phyloP scores from a whole-genome alignment of 2,329 filamentous ascomycete genomes.

The Monosporascus sp. region DNA sequence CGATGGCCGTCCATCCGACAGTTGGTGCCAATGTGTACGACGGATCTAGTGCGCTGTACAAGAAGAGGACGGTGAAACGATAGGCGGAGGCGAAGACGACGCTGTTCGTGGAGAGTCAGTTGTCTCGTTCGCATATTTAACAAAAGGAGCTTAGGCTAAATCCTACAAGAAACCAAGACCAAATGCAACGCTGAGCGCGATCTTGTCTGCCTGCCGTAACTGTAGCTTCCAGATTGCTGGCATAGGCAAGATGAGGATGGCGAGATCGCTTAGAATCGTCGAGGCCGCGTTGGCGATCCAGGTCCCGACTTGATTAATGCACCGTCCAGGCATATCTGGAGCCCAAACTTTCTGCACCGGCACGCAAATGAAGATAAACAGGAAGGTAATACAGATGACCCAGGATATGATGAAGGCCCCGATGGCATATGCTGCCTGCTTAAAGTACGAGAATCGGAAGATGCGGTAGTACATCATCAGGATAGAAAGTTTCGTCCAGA shows the following conservation, averaged over 20 bases:
- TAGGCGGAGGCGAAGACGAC: slow-evolving; percentile 45
- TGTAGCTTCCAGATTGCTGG: slow-evolving; percentile 42
- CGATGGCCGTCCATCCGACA: slow-evolving; percentile 44
- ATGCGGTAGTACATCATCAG: slow-evolving; percentile 50
- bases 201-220: slow-evolving; percentile 35
- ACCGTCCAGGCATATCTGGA: slow-evolving; percentile 37
- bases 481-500: slow-evolving; percentile 45
- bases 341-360: slow-evolving; percentile 47
- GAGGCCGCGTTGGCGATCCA: slow-evolving; percentile 47
- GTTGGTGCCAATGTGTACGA: slow-evolving; percentile 43
- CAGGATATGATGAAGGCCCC: slow-evolving; percentile 40
- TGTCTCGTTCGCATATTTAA: background rate
- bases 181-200: slow-evolving; percentile 40
- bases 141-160: background rate
- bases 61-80: slow-evolving; percentile 42
- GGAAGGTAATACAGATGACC: slow-evolving; percentile 42
- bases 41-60: slow-evolving; percentile 34
- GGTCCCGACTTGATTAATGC: slow-evolving; percentile 44
- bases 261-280: slow-evolving; percentile 42
- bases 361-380: slow-evolving; percentile 48
- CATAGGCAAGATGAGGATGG: slow-evolving; percentile 40
- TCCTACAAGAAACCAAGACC: slow-evolving; percentile 39
- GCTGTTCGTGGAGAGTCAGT: slow-evolving; percentile 16
- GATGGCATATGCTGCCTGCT: slow-evolving; percentile 35
- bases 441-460: slow-evolving; percentile 40